phyloP scores from a whole-genome alignment of 2,329 filamentous ascomycete genomes.

The Colletotrichum graminicola region DNA sequence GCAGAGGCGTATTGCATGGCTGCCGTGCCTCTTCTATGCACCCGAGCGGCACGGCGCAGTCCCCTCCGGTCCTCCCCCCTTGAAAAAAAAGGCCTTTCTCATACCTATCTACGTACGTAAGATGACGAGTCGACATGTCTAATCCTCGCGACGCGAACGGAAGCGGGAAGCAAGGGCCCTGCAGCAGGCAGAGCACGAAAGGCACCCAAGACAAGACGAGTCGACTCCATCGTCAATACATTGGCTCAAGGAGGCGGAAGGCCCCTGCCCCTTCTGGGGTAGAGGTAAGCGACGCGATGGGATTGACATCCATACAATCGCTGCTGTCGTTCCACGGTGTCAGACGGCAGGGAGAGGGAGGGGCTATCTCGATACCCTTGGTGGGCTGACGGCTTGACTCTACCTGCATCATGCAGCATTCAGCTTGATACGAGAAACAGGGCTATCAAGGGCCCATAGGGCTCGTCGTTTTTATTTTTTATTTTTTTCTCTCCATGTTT shows the following conservation, averaged over 20 bases:
- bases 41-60: neutral
- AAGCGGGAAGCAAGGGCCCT: neutral
- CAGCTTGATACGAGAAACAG: neutral
- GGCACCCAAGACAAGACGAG: conserved; percentile 10
- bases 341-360: neutral
- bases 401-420: conserved; percentile 13
- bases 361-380: neutral
- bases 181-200: neutral
- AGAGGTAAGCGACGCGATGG: neutral
- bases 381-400: neutral
- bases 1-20: conserved; percentile 24
- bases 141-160: neutral
- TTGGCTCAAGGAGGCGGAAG: neutral
- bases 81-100: neutral
- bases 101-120: too few species aligned
- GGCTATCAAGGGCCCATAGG: neutral
- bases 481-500: too few species aligned
- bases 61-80: too few species aligned
- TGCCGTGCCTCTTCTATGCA: conserved; percentile 6
- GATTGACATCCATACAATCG: neutral
- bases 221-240: conserved; percentile 15
- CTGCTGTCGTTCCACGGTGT: neutral
- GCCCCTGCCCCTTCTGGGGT: neutral
- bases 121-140: neutral
- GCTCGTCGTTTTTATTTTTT: neutral